A percentile compares a stretch with the other conserved stretches of the same genome.
phyloP scores from a whole-genome alignment of 1,284 basidiomycete genomes.

The Xanthoconium separans region DNA sequence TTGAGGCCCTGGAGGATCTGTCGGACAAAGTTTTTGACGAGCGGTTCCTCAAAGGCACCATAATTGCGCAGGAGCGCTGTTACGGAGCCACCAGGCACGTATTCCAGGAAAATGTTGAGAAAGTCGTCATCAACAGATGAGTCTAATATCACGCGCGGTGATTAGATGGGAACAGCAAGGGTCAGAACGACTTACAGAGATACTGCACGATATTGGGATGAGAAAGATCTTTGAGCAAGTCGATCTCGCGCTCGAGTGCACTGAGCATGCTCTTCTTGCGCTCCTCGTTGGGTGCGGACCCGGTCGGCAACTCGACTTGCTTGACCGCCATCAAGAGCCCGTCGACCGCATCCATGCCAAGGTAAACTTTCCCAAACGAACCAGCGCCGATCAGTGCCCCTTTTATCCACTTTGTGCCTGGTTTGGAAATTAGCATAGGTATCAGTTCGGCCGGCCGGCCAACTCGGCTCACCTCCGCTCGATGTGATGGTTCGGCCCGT shows the following conservation, averaged over 20 bases:
- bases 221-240: constrained; percentile 90
- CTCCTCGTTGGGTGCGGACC: constrained; percentile 86
- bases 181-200: constrained; percentile 62
- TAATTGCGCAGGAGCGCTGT: constrained; percentile 91
- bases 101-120: constrained; percentile 98
- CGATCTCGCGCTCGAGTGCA: constrained; percentile 95
- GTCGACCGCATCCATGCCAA: constrained; percentile 95
- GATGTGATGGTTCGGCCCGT: constrained; percentile 61
- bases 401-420: constrained; percentile 96
- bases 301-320: constrained; percentile 93
- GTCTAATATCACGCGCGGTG: constrained; percentile 45
- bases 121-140: constrained; percentile 86
- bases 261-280: constrained; percentile 94
- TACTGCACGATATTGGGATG: constrained; percentile 99
- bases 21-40: constrained; percentile 92
- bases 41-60: constrained; percentile 93
- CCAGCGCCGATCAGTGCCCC: constrained; percentile 97
- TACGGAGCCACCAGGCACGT: constrained; percentile 97
- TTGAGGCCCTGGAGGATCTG: constrained; percentile 92
- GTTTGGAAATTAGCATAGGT: constrained; percentile 14
- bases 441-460: background rate
- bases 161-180: background rate
- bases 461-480: constrained; percentile 53
- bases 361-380: constrained; percentile 93
- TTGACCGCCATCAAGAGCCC: constrained; percentile 99